Conservation (phyloP, 2,329 filamentous ascomycete species). For the Pyrenochaeta sp. region DNA sequence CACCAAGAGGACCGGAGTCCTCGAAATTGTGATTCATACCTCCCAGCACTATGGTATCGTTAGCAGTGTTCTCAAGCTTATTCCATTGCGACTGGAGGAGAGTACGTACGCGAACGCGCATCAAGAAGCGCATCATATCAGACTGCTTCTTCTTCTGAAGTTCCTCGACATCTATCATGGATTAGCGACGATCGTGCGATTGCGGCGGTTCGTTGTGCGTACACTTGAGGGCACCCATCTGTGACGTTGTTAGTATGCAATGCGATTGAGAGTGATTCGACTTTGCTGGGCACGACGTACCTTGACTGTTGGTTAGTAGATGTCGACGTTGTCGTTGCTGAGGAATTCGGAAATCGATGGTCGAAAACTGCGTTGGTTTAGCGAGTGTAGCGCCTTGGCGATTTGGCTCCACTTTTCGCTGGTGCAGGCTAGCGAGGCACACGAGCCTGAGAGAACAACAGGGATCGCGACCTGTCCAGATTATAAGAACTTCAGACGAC, state of each 20-base stretch:
- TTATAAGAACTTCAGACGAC: not conserved
- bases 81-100: conserved; percentile 13
- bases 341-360: conserved; percentile 15
- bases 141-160: conserved; percentile 99
- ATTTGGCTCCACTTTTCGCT: not conserved
- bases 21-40: conserved; percentile 62
- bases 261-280: conserved; percentile 4
- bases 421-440: not conserved
- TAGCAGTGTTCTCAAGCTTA: conserved; percentile 30
- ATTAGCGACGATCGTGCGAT: conserved; percentile 49
- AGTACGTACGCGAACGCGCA: conserved; percentile 69
- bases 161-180: conserved; percentile 79
- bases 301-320: conserved; percentile 48
- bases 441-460: not conserved
- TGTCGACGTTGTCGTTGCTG: conserved; percentile 38
- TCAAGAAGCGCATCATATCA: conserved; percentile 99
- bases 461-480: not conserved
- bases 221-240: conserved; percentile 99
- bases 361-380: conserved; percentile 33
- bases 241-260: conserved; percentile 29
- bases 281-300: conserved; percentile 22
- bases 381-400: conserved; percentile 4
- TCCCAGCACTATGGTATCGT: conserved; percentile 79
- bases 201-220: conserved; percentile 15
- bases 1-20: conserved; percentile 53